Conservation (phyloP, 2,329 filamentous ascomycete species). For the Iodosphaeria phyllophila region DNA sequence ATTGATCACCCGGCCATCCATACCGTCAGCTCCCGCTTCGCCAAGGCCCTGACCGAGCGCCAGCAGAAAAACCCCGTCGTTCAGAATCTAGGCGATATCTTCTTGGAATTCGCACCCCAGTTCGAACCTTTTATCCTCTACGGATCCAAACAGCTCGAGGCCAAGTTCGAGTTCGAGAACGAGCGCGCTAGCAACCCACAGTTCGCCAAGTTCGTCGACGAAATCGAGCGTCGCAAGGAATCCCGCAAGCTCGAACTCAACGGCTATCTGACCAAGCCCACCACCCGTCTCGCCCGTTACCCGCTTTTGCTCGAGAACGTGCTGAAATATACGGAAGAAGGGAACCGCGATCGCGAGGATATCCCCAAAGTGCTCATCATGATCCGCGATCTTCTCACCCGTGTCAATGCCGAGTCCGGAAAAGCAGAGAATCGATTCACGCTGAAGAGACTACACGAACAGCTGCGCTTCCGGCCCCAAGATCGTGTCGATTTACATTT, state of each 20-base stretch:
- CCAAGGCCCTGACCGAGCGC: slow-evolving; percentile 69
- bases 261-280: slow-evolving; percentile 94
- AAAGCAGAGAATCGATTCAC: slow-evolving; percentile 98
- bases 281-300: slow-evolving; percentile 84
- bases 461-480: slow-evolving; percentile 75
- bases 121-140: slow-evolving; percentile 96
- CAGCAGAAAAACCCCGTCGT: slow-evolving; percentile 88
- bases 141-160: slow-evolving; percentile 86
- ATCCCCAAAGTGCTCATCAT: slow-evolving; percentile 75
- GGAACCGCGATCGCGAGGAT: slow-evolving; percentile 76
- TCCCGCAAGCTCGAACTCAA: slow-evolving; percentile 94
- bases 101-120: slow-evolving; percentile 75
- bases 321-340: slow-evolving; percentile 76
- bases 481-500: slow-evolving; percentile 88
- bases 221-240: slow-evolving; percentile 89
- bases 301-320: slow-evolving; percentile 83
- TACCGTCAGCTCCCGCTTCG: slow-evolving; percentile 74
- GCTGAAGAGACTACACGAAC: slow-evolving; percentile 74
- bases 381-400: slow-evolving; percentile 71
- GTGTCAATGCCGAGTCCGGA: slow-evolving; percentile 87
- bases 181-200: slow-evolving; percentile 72
- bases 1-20: slow-evolving; percentile 70
- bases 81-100: slow-evolving; percentile 79
- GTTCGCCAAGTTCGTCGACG: slow-evolving; percentile 85
- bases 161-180: slow-evolving; percentile 95